A percentile compares a stretch with the other conserved stretches of the same genome.
Conservation (phyloP, 73 alveolate genomes). For the Breviolum minutum region DNA sequence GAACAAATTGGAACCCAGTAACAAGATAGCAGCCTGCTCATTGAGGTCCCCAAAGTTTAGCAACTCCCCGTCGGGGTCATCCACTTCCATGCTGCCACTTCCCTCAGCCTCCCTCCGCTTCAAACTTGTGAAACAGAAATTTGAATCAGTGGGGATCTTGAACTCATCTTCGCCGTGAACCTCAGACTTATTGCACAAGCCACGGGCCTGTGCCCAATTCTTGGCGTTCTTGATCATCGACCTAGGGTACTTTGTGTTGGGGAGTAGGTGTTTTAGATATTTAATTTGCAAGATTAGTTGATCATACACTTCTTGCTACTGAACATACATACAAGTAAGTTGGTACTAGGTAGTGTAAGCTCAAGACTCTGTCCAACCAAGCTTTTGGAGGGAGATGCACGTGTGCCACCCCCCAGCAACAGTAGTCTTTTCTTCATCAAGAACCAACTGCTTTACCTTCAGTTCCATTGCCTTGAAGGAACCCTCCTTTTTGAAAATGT, state of each 20-base stretch:
- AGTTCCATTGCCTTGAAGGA: not conserved
- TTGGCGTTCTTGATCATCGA: not conserved
- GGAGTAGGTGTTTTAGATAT: no score
- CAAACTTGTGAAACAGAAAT: not conserved
- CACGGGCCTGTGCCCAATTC: constrained; percentile 12
- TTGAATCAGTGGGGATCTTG: not conserved
- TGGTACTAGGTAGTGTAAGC: not conserved
- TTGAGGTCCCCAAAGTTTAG: not conserved
- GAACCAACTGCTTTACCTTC: not conserved
- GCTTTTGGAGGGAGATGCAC: not conserved
- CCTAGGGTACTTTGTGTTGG: not conserved
- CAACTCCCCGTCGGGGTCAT: not conserved
- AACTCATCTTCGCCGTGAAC: constrained; percentile 5
- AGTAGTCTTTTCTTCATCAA: not conserved
- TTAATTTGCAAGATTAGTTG: no score
- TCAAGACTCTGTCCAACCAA: not conserved
- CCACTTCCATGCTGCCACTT: not conserved
- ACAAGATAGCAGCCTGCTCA: not conserved
- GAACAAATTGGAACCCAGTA: not conserved
- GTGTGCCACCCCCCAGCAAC: constrained; percentile 30
- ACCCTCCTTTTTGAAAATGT: not conserved
- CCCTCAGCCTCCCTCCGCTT: not conserved
- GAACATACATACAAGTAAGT: no score
- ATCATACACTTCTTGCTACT: no score
- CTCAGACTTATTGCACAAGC: not conserved